phyloP scores from a whole-genome alignment of 2,329 filamentous ascomycete genomes.

The Xylaria sp. region DNA sequence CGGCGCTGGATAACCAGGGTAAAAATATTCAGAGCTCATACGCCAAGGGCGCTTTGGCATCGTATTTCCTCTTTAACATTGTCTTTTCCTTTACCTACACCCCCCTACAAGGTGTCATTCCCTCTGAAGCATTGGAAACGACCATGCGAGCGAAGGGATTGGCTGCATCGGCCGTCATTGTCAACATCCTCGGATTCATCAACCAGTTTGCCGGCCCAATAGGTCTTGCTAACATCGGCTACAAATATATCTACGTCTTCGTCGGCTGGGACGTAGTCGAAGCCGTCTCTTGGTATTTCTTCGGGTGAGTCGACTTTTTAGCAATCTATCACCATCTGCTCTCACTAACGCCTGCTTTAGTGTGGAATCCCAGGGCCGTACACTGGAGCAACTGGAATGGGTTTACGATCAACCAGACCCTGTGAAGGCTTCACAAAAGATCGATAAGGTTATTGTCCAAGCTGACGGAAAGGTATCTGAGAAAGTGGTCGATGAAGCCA shows the following conservation, averaged over 20 bases:
- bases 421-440: conserved; percentile 54
- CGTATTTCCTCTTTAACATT: conserved; percentile 57
- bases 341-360: conserved; percentile 37
- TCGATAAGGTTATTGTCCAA: conserved; percentile 57
- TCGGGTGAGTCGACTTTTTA: conserved; percentile 45
- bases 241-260: conserved; percentile 54
- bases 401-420: conserved; percentile 56
- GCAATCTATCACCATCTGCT: background rate
- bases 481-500: conserved; percentile 45
- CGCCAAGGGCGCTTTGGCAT: conserved; percentile 51
- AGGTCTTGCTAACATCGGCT: conserved; percentile 50
- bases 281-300: conserved; percentile 49
- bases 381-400: conserved; percentile 56
- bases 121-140: conserved; percentile 54
- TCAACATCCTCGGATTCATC: conserved; percentile 54
- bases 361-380: conserved; percentile 56
- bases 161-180: conserved; percentile 51
- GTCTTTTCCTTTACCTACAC: conserved; percentile 58
- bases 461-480: conserved; percentile 53
- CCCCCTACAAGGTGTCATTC: conserved; percentile 54
- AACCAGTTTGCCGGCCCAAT: conserved; percentile 55
- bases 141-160: conserved; percentile 56
- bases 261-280: conserved; percentile 55
- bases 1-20: conserved; percentile 42
- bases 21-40: conserved; percentile 45